These are phyloP conservation scores for Gautieria morchelliformis DNA, from an alignment of 768 basidiomycete species.

Conservation along the genomic window DNA sequence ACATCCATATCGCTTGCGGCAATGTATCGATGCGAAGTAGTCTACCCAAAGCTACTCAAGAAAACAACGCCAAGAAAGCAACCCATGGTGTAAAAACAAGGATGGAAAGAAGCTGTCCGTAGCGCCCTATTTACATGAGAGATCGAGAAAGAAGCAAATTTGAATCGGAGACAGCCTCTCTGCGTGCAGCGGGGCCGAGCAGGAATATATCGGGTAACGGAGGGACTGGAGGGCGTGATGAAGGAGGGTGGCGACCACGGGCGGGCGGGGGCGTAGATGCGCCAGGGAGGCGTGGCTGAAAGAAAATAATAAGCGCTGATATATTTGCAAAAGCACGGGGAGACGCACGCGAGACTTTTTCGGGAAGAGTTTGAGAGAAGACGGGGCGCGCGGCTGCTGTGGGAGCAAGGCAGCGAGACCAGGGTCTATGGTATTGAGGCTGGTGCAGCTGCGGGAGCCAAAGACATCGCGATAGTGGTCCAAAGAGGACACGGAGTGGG, in stretches of 20 bases:
- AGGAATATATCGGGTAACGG: background rate
- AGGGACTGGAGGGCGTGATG: background rate
- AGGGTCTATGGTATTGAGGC: slow-evolving; percentile 1
- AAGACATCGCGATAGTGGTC: slow-evolving; percentile 1
- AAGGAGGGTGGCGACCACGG: background rate
- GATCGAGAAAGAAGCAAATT: background rate
- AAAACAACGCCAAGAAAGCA: background rate
- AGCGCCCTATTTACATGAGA: background rate
- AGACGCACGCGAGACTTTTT: slow-evolving; percentile 4
- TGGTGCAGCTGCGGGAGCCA: background rate
- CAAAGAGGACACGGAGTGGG: slow-evolving; percentile 1
- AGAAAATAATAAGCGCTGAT: background rate
- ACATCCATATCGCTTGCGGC: background rate
- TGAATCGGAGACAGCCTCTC: background rate
- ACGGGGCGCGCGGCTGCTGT: background rate
- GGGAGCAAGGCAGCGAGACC: background rate
- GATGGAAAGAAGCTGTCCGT: too few relatives aligned
- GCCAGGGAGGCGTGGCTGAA: background rate
- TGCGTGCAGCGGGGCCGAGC: background rate
- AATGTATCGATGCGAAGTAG: slow-evolving; percentile 1
- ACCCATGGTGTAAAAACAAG: too few relatives aligned
- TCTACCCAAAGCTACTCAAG: background rate
- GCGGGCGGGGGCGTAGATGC: background rate
- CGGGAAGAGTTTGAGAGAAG: background rate
- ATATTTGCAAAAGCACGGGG: background rate